Evolutionary conservation across 352 stramenopile genomes (phyloP).

Genomic region (Thalassiosira tumida): DNA sequence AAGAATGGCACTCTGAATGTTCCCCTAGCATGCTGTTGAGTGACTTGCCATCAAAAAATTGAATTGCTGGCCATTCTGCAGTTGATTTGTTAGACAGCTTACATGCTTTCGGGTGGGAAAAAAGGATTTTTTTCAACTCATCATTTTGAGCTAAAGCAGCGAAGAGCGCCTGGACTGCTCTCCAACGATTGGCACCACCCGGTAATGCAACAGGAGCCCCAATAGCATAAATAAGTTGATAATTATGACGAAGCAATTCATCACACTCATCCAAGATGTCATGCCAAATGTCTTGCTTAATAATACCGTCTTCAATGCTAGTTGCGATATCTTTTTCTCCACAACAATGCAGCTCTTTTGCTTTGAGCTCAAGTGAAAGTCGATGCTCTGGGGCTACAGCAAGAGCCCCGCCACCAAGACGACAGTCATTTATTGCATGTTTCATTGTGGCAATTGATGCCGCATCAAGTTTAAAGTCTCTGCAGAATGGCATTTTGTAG

Average conservation of each 20-base stretch:
- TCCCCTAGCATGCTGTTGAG: constrained; percentile 64
- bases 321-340: constrained; percentile 30
- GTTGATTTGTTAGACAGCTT: constrained; percentile 40
- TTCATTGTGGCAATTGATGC: constrained; percentile 60
- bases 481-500: constrained; percentile 77
- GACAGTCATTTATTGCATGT: constrained; percentile 63
- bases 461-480: constrained; percentile 68
- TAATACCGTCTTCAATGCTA: constrained; percentile 77
- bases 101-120: constrained; percentile 59
- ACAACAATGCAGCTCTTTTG: constrained; percentile 84
- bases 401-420: constrained; percentile 83
- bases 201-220: constrained; percentile 86
- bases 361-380: constrained; percentile 93
- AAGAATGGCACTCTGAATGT: constrained; percentile 33
- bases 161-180: constrained; percentile 89
- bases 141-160: constrained; percentile 69
- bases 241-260: constrained; percentile 92
- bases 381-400: constrained; percentile 93
- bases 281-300: constrained; percentile 86
- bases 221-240: constrained; percentile 93
- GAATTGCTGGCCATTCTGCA: constrained; percentile 63
- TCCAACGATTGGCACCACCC: constrained; percentile 87
- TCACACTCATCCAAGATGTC: constrained; percentile 94
- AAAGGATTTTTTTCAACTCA: constrained; percentile 33
- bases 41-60: constrained; percentile 70